Evolutionary conservation across 306 rosid genomes (phyloP).

Genomic region (Vigna nakashimae): DNA sequence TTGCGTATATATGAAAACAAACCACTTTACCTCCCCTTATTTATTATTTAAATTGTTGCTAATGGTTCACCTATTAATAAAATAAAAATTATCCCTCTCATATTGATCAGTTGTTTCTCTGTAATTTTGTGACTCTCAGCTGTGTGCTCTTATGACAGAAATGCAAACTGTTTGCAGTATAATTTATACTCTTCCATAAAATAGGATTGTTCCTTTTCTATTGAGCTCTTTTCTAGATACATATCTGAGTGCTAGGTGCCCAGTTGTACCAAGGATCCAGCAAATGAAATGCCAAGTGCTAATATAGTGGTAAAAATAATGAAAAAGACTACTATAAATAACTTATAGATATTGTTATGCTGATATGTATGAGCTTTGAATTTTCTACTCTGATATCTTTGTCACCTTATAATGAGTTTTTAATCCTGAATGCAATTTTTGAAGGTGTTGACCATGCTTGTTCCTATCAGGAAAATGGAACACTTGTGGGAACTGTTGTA

Average conservation of each 20-base stretch:
- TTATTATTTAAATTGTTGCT: conserved; percentile 16
- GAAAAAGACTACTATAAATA: conserved; percentile 10
- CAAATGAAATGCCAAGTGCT: conserved; percentile 25
- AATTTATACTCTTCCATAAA: conserved; percentile 21
- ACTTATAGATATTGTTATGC: conserved; percentile 12
- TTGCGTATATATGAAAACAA: conserved; percentile 1
- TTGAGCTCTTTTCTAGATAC: conserved; percentile 17
- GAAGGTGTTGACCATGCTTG: conserved; percentile 44
- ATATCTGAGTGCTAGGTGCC: conserved; percentile 12
- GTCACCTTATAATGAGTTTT: conserved; percentile 25
- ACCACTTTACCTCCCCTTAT: conserved; percentile 25
- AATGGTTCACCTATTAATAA: conserved; percentile 1
- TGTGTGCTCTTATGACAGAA: conserved; percentile 13
- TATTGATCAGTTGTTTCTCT: conserved; percentile 18
- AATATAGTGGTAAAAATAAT: conserved; percentile 16
- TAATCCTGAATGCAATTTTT: conserved; percentile 33
- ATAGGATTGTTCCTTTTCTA: background rate
- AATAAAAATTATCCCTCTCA: conserved; percentile 14
- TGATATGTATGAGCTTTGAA: conserved; percentile 25
- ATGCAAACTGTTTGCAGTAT: conserved; percentile 34
- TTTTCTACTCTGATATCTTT: conserved; percentile 29
- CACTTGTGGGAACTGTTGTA: conserved; percentile 73
- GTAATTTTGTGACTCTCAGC: conserved; percentile 34
- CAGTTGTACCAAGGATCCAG: conserved; percentile 15
- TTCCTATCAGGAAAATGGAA: conserved; percentile 74